Evolutionary conservation across 2,329 filamentous ascomycete species (phyloP).

Genomic region (Pseudogymnoascus sp.): DNA sequence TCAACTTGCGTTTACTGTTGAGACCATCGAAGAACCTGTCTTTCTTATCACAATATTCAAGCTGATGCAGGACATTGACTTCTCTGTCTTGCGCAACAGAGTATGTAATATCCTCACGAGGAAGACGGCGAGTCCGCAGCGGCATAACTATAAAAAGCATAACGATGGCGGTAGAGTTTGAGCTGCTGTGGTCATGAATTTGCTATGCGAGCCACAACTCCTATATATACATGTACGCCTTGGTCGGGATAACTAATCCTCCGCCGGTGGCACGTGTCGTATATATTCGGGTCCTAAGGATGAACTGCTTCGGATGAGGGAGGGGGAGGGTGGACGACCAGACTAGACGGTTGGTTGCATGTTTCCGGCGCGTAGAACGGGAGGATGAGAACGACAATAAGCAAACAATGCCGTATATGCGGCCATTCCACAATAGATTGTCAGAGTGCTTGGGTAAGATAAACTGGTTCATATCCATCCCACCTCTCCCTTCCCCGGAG

Average conservation of each 20-base stretch:
- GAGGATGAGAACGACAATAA: neutral
- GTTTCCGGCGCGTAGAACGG: neutral
- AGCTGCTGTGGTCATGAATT: neutral
- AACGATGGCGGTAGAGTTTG: neutral
- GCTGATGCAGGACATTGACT: neutral
- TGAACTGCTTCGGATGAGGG: no score
- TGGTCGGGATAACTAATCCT: no score
- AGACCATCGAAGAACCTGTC: slow-evolving; percentile 23
- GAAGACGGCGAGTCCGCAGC: neutral
- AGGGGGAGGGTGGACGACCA: no score
- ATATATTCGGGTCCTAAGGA: no score
- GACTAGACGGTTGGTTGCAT: neutral
- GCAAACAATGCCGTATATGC: neutral
- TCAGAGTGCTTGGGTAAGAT: neutral
- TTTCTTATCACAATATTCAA: slow-evolving; percentile 20
- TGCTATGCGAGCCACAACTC: neutral
- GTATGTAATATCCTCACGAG: slow-evolving; percentile 16
- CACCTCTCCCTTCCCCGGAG: slow-evolving; percentile 2
- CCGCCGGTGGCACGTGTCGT: no score
- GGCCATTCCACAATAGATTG: neutral
- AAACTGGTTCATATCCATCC: slow-evolving; percentile 5
- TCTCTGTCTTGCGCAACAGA: neutral
- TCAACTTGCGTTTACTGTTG: slow-evolving; percentile 18
- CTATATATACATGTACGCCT: no score
- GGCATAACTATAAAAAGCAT: neutral